Evolutionary conservation across 2,329 filamentous ascomycete genomes (phyloP), one percentile per base, ranked within the genome.

Genomic region (Aspergillus awamori): DNA sequence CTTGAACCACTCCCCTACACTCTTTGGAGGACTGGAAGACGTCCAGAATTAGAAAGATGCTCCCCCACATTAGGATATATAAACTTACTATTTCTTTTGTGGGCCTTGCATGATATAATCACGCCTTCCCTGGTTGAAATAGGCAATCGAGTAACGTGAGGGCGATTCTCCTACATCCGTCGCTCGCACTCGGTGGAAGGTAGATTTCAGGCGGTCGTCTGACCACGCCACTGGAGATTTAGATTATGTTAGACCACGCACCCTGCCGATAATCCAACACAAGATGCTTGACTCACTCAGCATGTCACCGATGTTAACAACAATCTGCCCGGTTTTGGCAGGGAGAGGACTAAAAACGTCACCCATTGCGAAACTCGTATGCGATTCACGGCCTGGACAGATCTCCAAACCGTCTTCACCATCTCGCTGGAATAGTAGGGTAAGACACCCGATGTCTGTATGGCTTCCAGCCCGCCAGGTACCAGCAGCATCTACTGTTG

Each of bases 241-340:
- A 30, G 4, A 10, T 30, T 30, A 30, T 30, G 28, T 30, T 30
- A 30, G 28, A 30, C 3, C 28, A 10, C 8, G 28, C 11, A 30
- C 8, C 3, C 28, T 8, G 28, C 28, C 3, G 4, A 30, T 30
- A 8, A 30, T 30, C 28, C 28, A 30, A 30, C 28, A 10, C 28
- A 30, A 30, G 2, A 30, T 11, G 3, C 3, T 30, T 30, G 8
- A 60, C 56, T 52, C 43, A 65, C 63, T 65, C 4, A 65, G 53
- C 63, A 65, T 65, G 41, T 65, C 59, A 13, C 63, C 63, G 26
- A 65, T 65, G 54, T 65, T 65, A 20, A 65, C 63, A 8, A 65
- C 56, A 48, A 65, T 65, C 8, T 55, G 63, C 13, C 61, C 63
- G 0, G 63, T 62, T 17, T 65, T 24, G 22, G 63, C 63, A 2